Percentiles rank a stretch among this genome's conserved stretches.
phyloP scores from a whole-genome alignment of 1,284 basidiomycete species.

The Malassezia obtusa region DNA sequence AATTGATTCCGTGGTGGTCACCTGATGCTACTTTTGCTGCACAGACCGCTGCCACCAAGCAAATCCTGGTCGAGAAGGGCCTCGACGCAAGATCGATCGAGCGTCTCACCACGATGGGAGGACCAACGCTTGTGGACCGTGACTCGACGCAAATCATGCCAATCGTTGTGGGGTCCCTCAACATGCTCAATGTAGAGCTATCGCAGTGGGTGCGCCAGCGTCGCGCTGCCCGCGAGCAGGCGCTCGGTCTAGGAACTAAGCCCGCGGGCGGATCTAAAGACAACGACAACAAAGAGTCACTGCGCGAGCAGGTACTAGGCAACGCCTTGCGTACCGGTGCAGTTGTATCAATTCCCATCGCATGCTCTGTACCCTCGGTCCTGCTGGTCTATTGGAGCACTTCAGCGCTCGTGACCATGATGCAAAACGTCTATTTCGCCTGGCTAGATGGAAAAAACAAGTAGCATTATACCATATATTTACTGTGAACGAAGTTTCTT shows the following conservation, averaged over 20 bases:
- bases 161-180: slow-evolving; percentile 33
- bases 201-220: slow-evolving; percentile 27
- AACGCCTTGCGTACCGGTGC: slow-evolving; percentile 58
- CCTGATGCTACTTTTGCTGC: slow-evolving; percentile 29
- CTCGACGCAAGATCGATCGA: slow-evolving; percentile 26
- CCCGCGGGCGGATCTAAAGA: not conserved
- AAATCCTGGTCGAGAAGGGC: slow-evolving; percentile 34
- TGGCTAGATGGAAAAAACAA: not conserved
- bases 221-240: slow-evolving; percentile 15
- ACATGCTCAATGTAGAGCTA: slow-evolving; percentile 36
- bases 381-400: slow-evolving; percentile 73
- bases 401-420: slow-evolving; percentile 66
- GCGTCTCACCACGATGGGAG: slow-evolving; percentile 27
- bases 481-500: slow-evolving; percentile 11
- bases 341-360: slow-evolving; percentile 63
- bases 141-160: slow-evolving; percentile 39
- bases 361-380: slow-evolving; percentile 60
- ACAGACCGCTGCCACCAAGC: slow-evolving; percentile 26
- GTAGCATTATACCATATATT: not conserved
- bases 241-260: slow-evolving; percentile 11
- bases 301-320: slow-evolving; percentile 55
- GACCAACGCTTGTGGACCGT: slow-evolving; percentile 33
- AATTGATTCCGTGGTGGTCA: slow-evolving; percentile 41
- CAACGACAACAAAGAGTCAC: slow-evolving; percentile 10
- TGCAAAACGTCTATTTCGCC: slow-evolving; percentile 64